These are phyloP conservation scores for Crassisporium funariophilum DNA, from an alignment of 768 basidiomycete genomes.

Conservation along the genomic window DNA sequence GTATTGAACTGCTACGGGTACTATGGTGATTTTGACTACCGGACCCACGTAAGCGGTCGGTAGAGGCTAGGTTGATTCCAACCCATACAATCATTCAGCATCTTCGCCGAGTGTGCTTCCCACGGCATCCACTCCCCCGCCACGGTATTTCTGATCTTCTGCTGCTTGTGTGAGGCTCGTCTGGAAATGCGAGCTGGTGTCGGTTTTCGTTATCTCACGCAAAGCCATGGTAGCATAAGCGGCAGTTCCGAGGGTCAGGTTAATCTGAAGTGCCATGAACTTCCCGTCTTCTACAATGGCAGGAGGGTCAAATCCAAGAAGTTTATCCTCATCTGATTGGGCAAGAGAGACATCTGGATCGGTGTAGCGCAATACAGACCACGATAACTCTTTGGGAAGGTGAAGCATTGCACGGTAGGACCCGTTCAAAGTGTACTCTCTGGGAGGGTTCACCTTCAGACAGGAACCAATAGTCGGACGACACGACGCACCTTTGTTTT, in stretches of 20 bases:
- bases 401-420: slow-evolving; percentile 94
- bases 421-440: slow-evolving; percentile 90
- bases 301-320: slow-evolving; percentile 81
- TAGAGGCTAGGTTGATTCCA: not conserved
- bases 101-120: slow-evolving; percentile 23
- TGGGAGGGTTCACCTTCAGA: slow-evolving; percentile 31
- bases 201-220: slow-evolving; percentile 92
- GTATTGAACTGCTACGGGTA: too few relatives aligned
- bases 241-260: slow-evolving; percentile 83
- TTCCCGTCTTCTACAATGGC: slow-evolving; percentile 68
- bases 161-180: slow-evolving; percentile 73
- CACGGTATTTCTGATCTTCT: slow-evolving; percentile 82
- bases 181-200: slow-evolving; percentile 92
- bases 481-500: slow-evolving; percentile 74
- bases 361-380: slow-evolving; percentile 85
- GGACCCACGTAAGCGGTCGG: too few relatives aligned
- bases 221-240: slow-evolving; percentile 99
- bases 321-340: slow-evolving; percentile 92
- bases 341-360: slow-evolving; percentile 91
- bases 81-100: slow-evolving; percentile 9
- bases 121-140: slow-evolving; percentile 40
- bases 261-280: slow-evolving; percentile 86
- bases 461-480: slow-evolving; percentile 1
- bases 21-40: too few relatives aligned
- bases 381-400: slow-evolving; percentile 77